phyloP scores from a whole-genome alignment of 2,329 filamentous ascomycete species.

The Colletotrichum sp. region DNA sequence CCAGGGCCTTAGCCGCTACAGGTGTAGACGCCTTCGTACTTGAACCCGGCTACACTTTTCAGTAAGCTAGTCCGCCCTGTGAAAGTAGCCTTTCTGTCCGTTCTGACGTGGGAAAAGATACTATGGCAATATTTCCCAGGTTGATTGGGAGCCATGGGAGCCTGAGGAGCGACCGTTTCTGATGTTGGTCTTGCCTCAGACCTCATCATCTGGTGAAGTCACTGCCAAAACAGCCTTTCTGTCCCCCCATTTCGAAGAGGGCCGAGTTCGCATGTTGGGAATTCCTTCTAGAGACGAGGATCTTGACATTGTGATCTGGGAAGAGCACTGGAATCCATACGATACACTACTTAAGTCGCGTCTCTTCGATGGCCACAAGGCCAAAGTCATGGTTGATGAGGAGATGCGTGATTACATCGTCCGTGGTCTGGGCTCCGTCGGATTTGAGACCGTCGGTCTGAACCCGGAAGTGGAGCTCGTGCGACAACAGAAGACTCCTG shows the following conservation, averaged over 20 bases:
- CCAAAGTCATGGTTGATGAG: constrained; percentile 67
- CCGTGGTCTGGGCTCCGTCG: constrained; percentile 56
- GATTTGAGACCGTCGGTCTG: constrained; percentile 62
- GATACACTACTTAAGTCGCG: constrained; percentile 52
- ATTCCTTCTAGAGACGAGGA: constrained; percentile 58
- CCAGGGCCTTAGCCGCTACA: constrained; percentile 55
- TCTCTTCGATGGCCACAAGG: constrained; percentile 36
- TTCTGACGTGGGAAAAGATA: constrained; percentile 36
- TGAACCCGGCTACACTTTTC: constrained; percentile 69
- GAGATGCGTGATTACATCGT: constrained; percentile 69
- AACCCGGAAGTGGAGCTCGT: constrained; percentile 61
- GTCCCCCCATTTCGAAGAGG: constrained; percentile 65
- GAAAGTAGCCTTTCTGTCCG: not conserved
- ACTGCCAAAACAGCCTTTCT: constrained; percentile 63
- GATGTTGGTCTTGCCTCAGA: constrained; percentile 61
- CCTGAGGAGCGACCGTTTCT: constrained; percentile 68
- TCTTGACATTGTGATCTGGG: constrained; percentile 63
- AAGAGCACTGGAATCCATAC: constrained; percentile 71
- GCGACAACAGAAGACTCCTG: constrained; percentile 60
- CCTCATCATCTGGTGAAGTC: constrained; percentile 41
- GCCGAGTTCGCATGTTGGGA: constrained; percentile 60
- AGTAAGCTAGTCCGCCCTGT: constrained; percentile 36
- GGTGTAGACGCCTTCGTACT: constrained; percentile 63
- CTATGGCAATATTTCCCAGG: constrained; percentile 66
- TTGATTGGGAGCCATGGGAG: constrained; percentile 70